A percentile compares a stretch with the other conserved stretches of the same genome.
phyloP scores from a whole-genome alignment of 176 grass and related monocot species.

The Rhynchospora tenuis region DNA sequence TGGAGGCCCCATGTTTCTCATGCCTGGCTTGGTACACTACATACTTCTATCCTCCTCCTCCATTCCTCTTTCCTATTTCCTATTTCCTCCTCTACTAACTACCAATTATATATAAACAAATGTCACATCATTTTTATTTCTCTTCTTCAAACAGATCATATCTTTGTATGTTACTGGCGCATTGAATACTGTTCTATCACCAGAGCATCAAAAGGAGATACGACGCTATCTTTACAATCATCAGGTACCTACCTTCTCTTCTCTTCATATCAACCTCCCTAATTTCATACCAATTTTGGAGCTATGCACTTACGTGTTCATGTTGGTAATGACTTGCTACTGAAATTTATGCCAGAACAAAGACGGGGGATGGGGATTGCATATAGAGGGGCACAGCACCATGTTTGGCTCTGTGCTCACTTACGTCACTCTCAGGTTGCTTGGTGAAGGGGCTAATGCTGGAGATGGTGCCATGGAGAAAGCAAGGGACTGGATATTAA shows the following conservation, averaged over 20 bases:
- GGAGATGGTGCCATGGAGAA: slow-evolving; percentile 83
- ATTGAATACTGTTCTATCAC: slow-evolving; percentile 19
- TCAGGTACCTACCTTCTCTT: slow-evolving; percentile 11
- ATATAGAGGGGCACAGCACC: slow-evolving; percentile 80
- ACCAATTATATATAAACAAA: too few species aligned
- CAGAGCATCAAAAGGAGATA: slow-evolving; percentile 27
- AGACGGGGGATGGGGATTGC: slow-evolving; percentile 91
- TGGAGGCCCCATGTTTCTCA: slow-evolving; percentile 53
- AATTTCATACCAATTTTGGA: neutral
- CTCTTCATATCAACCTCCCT: neutral
- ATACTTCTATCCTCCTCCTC: too few species aligned
- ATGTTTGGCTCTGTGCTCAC: slow-evolving; percentile 88
- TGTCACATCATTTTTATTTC: too few species aligned
- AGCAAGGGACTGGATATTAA: slow-evolving; percentile 82
- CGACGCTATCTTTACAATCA: slow-evolving; percentile 30
- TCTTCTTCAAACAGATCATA: slow-evolving; percentile 18
- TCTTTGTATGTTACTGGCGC: slow-evolving; percentile 27
- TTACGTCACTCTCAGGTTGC: slow-evolving; percentile 82
- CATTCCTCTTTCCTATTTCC: neutral
- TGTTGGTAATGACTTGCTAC: slow-evolving; percentile 10
- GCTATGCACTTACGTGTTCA: neutral
- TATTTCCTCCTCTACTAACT: neutral
- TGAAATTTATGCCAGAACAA: slow-evolving; percentile 60
- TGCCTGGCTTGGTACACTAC: slow-evolving; percentile 52
- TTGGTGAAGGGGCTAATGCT: slow-evolving; percentile 58